Evolutionary conservation across 176 grass and related monocot species (phyloP).

Genomic region (Rhynchospora pubera): DNA sequence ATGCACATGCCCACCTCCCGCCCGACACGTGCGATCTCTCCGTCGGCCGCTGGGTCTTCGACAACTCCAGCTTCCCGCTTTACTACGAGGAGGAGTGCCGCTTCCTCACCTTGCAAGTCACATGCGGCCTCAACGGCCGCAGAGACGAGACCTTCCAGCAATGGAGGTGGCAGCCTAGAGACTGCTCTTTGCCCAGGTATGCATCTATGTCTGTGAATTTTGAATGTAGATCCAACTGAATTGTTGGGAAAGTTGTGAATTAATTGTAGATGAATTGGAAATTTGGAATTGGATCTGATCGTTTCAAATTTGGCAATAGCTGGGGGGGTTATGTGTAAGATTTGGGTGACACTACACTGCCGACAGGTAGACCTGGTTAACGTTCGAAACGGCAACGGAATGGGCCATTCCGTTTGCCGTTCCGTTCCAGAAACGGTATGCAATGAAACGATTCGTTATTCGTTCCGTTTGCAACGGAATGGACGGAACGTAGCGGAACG

Average conservation of each 20-base stretch:
- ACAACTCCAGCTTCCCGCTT: slow-evolving; percentile 41
- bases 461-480: too few relatives aligned
- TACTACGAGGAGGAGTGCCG: slow-evolving; percentile 68
- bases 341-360: not conserved
- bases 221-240: not conserved
- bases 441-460: too few relatives aligned
- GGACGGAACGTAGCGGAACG: too few relatives aligned
- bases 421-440: too few relatives aligned
- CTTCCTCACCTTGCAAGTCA: slow-evolving; percentile 62
- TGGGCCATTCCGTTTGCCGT: too few relatives aligned
- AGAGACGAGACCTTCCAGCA: slow-evolving; percentile 57
- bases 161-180: slow-evolving; percentile 62
- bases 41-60: slow-evolving; percentile 55
- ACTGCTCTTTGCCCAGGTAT: slow-evolving; percentile 58
- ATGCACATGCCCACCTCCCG: slow-evolving; percentile 22
- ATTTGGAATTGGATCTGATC: not conserved
- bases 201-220: not conserved
- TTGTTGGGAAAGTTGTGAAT: too few relatives aligned
- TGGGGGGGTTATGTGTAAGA: not conserved
- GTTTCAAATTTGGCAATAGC: not conserved
- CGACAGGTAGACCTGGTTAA: too few relatives aligned
- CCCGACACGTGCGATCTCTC: slow-evolving; percentile 61
- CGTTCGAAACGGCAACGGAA: too few relatives aligned
- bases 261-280: too few relatives aligned
- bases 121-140: slow-evolving; percentile 64